Evolutionary conservation across 768 basidiomycete species (phyloP).

Genomic region (Calocera viscosa): DNA sequence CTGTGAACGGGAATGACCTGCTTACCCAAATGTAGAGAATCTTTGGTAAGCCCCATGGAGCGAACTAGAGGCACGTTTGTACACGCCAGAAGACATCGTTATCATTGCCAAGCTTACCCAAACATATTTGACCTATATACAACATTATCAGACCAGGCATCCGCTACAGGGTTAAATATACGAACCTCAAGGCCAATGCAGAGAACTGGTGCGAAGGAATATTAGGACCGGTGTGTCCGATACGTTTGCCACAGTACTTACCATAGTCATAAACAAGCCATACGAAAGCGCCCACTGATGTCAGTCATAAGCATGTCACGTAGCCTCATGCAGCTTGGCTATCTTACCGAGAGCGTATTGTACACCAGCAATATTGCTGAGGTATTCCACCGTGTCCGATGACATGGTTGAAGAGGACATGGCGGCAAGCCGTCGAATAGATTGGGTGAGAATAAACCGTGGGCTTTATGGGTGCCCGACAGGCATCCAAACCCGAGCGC

Average conservation of each 20-base stretch:
- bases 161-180: not conserved
- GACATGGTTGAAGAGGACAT: not conserved
- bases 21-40: not conserved
- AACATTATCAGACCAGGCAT: not conserved
- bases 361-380: slow-evolving; percentile 4
- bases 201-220: not conserved
- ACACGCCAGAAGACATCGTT: not conserved
- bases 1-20: not conserved
- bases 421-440: not conserved
- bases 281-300: slow-evolving; percentile 2
- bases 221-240: not conserved
- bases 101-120: not conserved
- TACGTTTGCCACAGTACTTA: not conserved
- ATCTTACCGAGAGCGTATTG: not conserved
- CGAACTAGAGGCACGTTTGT: not conserved
- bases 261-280: not conserved
- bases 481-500: not conserved
- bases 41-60: not conserved
- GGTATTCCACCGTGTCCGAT: not conserved
- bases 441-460: not conserved
- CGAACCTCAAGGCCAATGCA: slow-evolving; percentile 5
- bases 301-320: not conserved
- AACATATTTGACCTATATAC: not conserved
- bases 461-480: not conserved
- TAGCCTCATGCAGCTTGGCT: not conserved